A percentile compares a stretch with the other conserved stretches of the same genome.
phyloP scores from a whole-genome alignment of 257 asterid species.

The Apocynum venetum region DNA sequence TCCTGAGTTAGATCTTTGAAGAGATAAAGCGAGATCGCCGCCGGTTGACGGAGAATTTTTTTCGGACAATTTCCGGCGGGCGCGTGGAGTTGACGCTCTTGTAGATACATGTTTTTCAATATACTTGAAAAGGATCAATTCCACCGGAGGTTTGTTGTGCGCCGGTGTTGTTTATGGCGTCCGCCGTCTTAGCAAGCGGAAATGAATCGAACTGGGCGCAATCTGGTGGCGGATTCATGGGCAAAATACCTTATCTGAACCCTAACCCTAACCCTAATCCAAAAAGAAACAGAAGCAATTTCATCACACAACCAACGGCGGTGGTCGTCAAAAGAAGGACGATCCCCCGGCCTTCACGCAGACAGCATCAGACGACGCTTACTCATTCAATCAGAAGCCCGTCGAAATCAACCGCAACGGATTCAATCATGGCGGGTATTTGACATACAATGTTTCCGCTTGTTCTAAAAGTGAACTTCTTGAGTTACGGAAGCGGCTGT shows the following conservation, averaged over 20 bases:
- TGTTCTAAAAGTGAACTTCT: conserved; percentile 50
- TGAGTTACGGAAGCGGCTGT: conserved; percentile 58
- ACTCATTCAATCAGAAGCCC: conserved; percentile 70
- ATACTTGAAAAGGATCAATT: conserved; percentile 16
- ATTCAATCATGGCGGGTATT: conserved; percentile 51
- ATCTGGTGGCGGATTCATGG: conserved; percentile 59
- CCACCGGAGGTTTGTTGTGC: conserved; percentile 37
- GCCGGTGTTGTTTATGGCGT: conserved; percentile 70
- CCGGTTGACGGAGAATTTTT: conserved; percentile 18
- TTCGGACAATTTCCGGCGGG: conserved; percentile 14
- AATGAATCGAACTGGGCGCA: conserved; percentile 87
- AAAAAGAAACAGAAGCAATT: conserved; percentile 78
- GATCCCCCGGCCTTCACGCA: conserved; percentile 60
- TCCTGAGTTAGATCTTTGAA: neutral
- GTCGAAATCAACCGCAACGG: conserved; percentile 46
- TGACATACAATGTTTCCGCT: conserved; percentile 48
- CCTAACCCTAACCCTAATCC: conserved; percentile 73
- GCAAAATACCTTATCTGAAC: conserved; percentile 65
- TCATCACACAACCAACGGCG: conserved; percentile 49
- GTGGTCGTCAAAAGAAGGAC: conserved; percentile 29
- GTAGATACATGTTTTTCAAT: conserved; percentile 40
- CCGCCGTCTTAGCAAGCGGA: conserved; percentile 81
- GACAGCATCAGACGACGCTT: conserved; percentile 89
- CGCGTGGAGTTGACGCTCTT: conserved; percentile 24
- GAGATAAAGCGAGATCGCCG: neutral